phyloP scores from a whole-genome alignment of 1,284 basidiomycete genomes.

The Pulchroboletus neoregius region DNA sequence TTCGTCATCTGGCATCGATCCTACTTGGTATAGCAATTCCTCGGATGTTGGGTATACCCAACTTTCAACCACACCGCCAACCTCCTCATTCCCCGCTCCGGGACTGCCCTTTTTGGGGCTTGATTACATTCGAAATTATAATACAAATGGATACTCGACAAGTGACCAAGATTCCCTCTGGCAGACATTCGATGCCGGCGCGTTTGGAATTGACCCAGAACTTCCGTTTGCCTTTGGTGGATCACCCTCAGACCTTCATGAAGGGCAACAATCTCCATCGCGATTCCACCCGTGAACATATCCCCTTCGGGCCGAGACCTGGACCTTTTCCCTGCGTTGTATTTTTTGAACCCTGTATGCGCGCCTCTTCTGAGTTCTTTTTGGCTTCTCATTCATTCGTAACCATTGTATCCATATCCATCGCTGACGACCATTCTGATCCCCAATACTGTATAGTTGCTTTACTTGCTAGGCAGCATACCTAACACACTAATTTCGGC shows the following conservation, averaged over 20 bases:
- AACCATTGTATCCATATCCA: slow-evolving; percentile 30
- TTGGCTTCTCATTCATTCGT: slow-evolving; percentile 5
- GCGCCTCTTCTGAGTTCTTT: slow-evolving; percentile 1
- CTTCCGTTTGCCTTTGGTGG: slow-evolving; percentile 59
- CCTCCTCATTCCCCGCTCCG: slow-evolving; percentile 57
- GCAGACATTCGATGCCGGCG: slow-evolving; percentile 68
- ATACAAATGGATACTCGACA: slow-evolving; percentile 39
- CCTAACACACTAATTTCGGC: slow-evolving; percentile 25
- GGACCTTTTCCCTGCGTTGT: slow-evolving; percentile 3
- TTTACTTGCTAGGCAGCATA: slow-evolving; percentile 38
- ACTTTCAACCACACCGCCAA: slow-evolving; percentile 54
- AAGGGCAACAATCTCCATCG: slow-evolving; percentile 31
- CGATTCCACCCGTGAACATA: slow-evolving; percentile 18
- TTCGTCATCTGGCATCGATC: slow-evolving; percentile 46
- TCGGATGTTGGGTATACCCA: slow-evolving; percentile 40
- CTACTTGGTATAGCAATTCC: slow-evolving; percentile 42
- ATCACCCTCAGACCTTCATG: slow-evolving; percentile 29
- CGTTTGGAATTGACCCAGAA: slow-evolving; percentile 71
- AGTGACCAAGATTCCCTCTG: slow-evolving; percentile 64
- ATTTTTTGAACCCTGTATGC: slow-evolving; percentile 19
- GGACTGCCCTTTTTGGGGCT: slow-evolving; percentile 76
- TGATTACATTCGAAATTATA: slow-evolving; percentile 75
- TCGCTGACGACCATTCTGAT: slow-evolving; percentile 21
- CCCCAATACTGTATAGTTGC: slow-evolving; percentile 34
- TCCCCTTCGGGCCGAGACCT: neutral